Evolutionary conservation across 2,329 filamentous ascomycete genomes (phyloP), one percentile per base, ranked within the genome.

Genomic region (Stachybotrys echinatus): DNA sequence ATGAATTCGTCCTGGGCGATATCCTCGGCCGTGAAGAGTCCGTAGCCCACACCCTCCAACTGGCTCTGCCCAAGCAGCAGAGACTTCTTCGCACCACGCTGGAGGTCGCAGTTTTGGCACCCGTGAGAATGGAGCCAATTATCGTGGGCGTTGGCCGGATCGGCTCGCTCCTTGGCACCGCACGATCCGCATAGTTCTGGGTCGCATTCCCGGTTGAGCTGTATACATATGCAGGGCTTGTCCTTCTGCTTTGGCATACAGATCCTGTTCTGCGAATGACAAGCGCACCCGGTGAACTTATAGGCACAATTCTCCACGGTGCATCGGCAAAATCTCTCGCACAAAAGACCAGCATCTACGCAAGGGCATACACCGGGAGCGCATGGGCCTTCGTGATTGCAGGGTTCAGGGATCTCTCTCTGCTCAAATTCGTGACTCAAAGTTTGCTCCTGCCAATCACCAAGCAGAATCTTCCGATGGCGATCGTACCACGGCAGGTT

Each of bases 121-220:
- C 80, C 81, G 1, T 72, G 76, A 2, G 74, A 64, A 52, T 81
- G 74, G 5, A 87, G 64, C 2, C 69, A 66, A 12, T 83, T 76
- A 44, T 85, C 71, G 47, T 85, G 75, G 6, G 79, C 77, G 57
- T 88, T 85, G n/a, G 74, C 67, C 0, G 86, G 87, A 59, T 92
- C 83, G 3, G 88, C 78, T 2, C 87, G 77, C 51, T 88, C 81
- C 12, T 73, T 62, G 0, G 85, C 87, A 23, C 88, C 88, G 57
- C 89, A 94, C 8, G 73, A 75, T 17, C 76, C 76, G 60, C 89
- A 95, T 12, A 92, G 73, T 51, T 87, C 82, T 2, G 88, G 83
- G 58, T 94, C 89, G 61, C 89, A 95, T 68, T 95, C 89, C 38
- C 89, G 80, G 56, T 88, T 87, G 48, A 89, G 74, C 58, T 80